Evolutionary conservation across 2,329 filamentous ascomycete genomes (phyloP), one percentile per base, ranked within the genome.

Genomic region (Trematosphaeria pertusa): DNA sequence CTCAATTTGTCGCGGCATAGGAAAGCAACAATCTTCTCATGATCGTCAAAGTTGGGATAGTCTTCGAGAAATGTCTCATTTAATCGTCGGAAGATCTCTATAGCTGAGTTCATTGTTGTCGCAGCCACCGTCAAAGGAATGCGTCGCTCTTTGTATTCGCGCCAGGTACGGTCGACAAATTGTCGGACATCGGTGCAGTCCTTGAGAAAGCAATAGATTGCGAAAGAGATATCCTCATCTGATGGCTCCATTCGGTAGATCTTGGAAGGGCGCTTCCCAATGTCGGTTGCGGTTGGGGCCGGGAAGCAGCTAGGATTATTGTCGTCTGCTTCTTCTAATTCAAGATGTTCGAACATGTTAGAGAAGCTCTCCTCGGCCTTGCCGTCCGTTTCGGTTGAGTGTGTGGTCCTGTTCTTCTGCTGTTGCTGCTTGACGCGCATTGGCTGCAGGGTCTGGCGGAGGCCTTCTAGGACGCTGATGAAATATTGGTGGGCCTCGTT

Each of bases 91-190:
- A 50, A 30, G 2, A 15, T 33, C 3, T n/a, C 48, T 24, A 67
- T 52, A n/a, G 58, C 62, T 46, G 49, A 55, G 43, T 72, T 69
- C 19, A 65, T 72, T 32, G 65, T 61, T 15, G 67, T 26, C 19
- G 67, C 60, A 5, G 69, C 66, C 10, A 65, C 65, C 52, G 65
- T 64, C 5, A 72, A 51, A 20, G 69, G 60, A 15, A 69, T 64
- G n/a, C 56, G 54, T 18, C 56, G 53, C 12, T 60, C 48, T 36
- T 51, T 52, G 39, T 68, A 73, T 7, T 66, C 63, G 9, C 48
- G 50, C 67, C 67, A 72, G 17, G 62, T 69, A 15, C 50, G 34
- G 33, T 54, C 57, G 15, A 66, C 58, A 43, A 67, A 70, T 17
- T 22, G 26, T 15, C 65, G 61, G 44, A 65, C 53, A 14, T 63